phyloP scores from a whole-genome alignment of 805 yeast genomes.

The Candida multigemmis region DNA sequence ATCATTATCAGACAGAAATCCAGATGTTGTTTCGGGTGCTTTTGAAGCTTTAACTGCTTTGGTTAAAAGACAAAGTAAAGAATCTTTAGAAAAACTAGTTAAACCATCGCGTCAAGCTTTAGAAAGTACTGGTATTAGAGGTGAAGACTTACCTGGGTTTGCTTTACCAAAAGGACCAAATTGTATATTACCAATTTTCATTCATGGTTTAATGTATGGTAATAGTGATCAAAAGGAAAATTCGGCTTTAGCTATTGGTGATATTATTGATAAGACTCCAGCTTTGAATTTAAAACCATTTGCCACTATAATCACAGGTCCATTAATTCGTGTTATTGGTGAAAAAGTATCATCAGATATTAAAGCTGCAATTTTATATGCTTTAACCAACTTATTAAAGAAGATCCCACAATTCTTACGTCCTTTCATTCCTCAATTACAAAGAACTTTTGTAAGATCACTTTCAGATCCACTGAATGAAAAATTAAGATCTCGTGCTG shows the following conservation, averaged over 20 bases:
- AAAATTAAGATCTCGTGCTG: constrained; percentile 72
- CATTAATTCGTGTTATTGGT: constrained; percentile 94
- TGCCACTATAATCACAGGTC: constrained; percentile 93
- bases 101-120: constrained; percentile 75
- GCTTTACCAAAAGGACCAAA: constrained; percentile 74
- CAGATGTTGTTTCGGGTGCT: constrained; percentile 53
- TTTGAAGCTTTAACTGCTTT: constrained; percentile 58
- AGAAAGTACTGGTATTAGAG: constrained; percentile 50
- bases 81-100: constrained; percentile 66
- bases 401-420: constrained; percentile 86
- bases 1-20: constrained; percentile 63
- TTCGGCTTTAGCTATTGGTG: constrained; percentile 86
- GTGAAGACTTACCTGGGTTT: constrained; percentile 67
- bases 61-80: constrained; percentile 66
- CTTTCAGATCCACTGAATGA: constrained; percentile 72
- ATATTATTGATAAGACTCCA: constrained; percentile 76
- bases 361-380: constrained; percentile 86
- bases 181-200: constrained; percentile 81
- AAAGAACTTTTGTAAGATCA: constrained; percentile 92
- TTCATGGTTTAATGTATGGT: constrained; percentile 95
- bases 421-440: constrained; percentile 96
- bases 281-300: constrained; percentile 75
- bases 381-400: constrained; percentile 66
- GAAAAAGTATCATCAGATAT: constrained; percentile 88
- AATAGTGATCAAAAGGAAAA: constrained; percentile 71